These are phyloP conservation scores for Apiospora arundinis DNA, from an alignment of 2,329 filamentous ascomycete genomes.

Conservation along the genomic window DNA sequence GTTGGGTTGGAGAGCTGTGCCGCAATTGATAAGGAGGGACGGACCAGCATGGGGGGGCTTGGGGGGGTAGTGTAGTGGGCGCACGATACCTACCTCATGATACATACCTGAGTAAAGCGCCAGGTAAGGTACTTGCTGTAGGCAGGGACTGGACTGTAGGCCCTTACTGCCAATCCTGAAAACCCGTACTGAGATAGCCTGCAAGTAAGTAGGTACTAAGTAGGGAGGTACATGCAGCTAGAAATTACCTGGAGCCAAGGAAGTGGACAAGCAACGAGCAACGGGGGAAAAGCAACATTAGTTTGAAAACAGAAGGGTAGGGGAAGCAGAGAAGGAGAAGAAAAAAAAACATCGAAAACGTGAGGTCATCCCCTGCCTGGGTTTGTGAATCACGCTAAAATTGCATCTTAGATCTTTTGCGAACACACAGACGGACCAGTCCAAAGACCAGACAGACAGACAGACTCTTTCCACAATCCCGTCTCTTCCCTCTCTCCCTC, in stretches of 20 bases:
- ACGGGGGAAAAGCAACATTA: background rate
- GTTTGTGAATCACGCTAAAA: constrained; percentile 19
- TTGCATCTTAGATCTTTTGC: constrained; percentile 19
- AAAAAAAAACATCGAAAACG: constrained; percentile 8
- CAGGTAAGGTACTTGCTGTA: background rate
- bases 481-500: background rate
- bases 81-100: no score
- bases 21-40: background rate
- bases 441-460: background rate
- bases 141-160: background rate
- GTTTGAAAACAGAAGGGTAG: background rate
- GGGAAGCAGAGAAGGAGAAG: background rate
- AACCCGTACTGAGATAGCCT: background rate
- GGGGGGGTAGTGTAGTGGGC: no score
- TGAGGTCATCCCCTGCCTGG: constrained; percentile 19
- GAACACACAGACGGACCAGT: constrained; percentile 5
- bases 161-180: no score
- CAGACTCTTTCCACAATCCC: background rate
- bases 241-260: no score
- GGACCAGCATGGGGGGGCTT: background rate
- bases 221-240: no score
- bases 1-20: background rate
- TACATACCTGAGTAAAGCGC: background rate
- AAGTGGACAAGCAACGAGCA: constrained; percentile 5
- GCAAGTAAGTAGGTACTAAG: background rate